Conservation (phyloP, 176 grass and related monocot species). For the Oryza nivara region DNA sequence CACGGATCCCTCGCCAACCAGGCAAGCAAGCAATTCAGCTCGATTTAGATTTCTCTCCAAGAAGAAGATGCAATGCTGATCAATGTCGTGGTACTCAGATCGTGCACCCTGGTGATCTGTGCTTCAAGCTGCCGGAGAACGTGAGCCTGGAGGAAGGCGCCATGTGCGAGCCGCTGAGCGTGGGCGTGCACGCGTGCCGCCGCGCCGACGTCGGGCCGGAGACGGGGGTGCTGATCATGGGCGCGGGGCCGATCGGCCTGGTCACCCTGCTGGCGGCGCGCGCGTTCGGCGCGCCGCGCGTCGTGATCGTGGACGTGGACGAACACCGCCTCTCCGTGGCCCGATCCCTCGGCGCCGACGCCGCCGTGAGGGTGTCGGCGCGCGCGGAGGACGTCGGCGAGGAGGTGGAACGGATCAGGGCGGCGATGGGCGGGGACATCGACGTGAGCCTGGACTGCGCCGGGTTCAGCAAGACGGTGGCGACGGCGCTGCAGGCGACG, state of each 20-base stretch:
- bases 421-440: conserved; percentile 61
- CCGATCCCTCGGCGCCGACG: conserved; percentile 70
- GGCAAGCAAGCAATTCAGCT: neutral
- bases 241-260: conserved; percentile 82
- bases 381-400: conserved; percentile 43
- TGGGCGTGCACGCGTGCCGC: conserved; percentile 84
- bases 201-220: conserved; percentile 73
- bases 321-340: conserved; percentile 76
- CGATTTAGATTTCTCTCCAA: neutral
- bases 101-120: conserved; percentile 84
- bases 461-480: conserved; percentile 89
- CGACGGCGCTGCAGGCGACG: conserved; percentile 82
- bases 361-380: conserved; percentile 55
- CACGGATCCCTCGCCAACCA: conserved; percentile 86
- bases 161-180: conserved; percentile 98
- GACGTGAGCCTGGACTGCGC: conserved; percentile 89
- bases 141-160: conserved; percentile 89
- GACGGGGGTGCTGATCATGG: conserved; percentile 72
- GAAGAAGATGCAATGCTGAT: neutral
- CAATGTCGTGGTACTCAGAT: conserved; percentile 39
- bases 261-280: conserved; percentile 71
- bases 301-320: conserved; percentile 82
- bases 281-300: conserved; percentile 67
- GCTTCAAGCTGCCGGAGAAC: conserved; percentile 88
- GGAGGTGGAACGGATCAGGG: conserved; percentile 59